A percentile compares a stretch with the other conserved stretches of the same genome.
These are phyloP conservation scores for Kalmanozyma brasiliensis DNA, from an alignment of 1,284 basidiomycete genomes.

Conservation along the genomic window DNA sequence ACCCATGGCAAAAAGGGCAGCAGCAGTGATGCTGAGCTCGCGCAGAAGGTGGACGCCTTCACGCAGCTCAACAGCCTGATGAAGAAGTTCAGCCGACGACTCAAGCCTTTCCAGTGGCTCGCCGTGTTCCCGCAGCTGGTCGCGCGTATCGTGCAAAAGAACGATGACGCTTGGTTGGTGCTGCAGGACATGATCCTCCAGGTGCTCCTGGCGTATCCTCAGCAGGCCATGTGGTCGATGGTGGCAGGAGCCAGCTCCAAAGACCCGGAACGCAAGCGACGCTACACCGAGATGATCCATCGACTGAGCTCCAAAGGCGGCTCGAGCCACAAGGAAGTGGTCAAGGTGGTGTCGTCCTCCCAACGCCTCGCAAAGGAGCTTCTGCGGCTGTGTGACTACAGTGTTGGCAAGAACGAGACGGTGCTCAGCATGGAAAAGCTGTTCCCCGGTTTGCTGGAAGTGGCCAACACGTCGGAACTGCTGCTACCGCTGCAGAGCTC, in stretches of 20 bases:
- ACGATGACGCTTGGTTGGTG: slow-evolving; percentile 76
- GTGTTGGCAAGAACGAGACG: slow-evolving; percentile 48
- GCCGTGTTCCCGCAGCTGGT: slow-evolving; percentile 97
- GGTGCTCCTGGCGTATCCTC: slow-evolving; percentile 84
- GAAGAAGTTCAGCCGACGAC: slow-evolving; percentile 76
- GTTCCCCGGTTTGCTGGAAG: slow-evolving; percentile 54
- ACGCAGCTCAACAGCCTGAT: slow-evolving; percentile 70
- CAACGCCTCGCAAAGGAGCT: slow-evolving; percentile 63
- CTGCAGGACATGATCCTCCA: slow-evolving; percentile 78
- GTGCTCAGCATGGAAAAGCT: slow-evolving; percentile 50
- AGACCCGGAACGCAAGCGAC: slow-evolving; percentile 74
- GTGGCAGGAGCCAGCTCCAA: slow-evolving; percentile 88
- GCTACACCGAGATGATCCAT: slow-evolving; percentile 76
- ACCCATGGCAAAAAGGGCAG: slow-evolving; percentile 48
- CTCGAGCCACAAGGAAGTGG: slow-evolving; percentile 44
- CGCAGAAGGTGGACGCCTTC: slow-evolving; percentile 54
- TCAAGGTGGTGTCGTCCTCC: slow-evolving; percentile 50
- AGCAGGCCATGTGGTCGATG: slow-evolving; percentile 93
- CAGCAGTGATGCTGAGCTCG: slow-evolving; percentile 18
- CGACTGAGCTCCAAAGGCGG: slow-evolving; percentile 22
- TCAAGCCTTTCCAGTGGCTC: slow-evolving; percentile 82
- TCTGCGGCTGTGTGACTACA: slow-evolving; percentile 60
- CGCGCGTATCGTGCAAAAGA: slow-evolving; percentile 87
- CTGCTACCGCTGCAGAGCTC: slow-evolving; percentile 89
- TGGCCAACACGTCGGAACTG: slow-evolving; percentile 50